Base-by-base conservation (phyloP, 768 basidiomycete genomes). In the Boletus bicolor region DNA sequence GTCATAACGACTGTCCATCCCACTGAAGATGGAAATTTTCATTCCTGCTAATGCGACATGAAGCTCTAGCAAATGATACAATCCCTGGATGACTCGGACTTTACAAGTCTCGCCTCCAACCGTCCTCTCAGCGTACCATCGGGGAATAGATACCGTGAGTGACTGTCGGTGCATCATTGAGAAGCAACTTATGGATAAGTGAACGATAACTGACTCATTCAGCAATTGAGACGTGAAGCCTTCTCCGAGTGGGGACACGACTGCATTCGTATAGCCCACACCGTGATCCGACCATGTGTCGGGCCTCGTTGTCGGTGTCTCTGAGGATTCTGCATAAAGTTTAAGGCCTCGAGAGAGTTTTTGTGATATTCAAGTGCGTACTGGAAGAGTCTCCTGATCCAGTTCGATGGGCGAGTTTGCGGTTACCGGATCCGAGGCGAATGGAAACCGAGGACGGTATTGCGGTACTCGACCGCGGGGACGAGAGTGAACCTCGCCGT, bases 271-370 rank as follows among this genome's bases (percentile, higher is more conserved):
- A 47, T 60, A 63, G 5, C 51, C 39, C 21, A 56, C 47, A 2
- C 61, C 58, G 2, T 56, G 61, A 28, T 63, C 49, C 2, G 64
- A 60, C 61, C 64, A 66, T 0, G 44, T 66, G 0, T 52, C 47
- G 1, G 64, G 57, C 28, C 54, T 59, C 21, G 44, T 59, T 0
- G 44, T 59, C 11, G 43, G 48, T 12, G 19, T 51, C 10, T 59
- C 57, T 1, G 15, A 7, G 9, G 12, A 24, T 12, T 48, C 55
- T 64, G 34, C 7, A 8, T 3, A 14, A 28, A 42, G 11, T 30
- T 17, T 9, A 9, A 36, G 24, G 12, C 19, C 28, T 4, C 1
- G 37, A n/a, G 10, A 11, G 17, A 11, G 32, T 12, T 5, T 36
- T 0, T 24, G 5, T 30, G 32, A 0, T 17, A 36, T 24, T 26